Conservation (phyloP, 345 rosid genomes). For the Aurinia saxatilis region DNA sequence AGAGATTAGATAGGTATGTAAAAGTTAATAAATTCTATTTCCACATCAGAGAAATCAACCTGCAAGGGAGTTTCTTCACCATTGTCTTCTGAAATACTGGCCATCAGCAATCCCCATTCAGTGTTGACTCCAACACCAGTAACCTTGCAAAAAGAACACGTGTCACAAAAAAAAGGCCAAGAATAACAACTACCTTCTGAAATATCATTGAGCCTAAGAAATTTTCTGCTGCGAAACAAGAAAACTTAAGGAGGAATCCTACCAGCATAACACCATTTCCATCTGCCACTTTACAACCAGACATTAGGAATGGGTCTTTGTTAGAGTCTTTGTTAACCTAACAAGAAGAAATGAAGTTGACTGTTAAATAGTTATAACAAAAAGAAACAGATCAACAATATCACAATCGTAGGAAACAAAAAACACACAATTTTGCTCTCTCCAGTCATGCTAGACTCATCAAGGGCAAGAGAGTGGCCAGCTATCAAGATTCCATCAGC, state of each 20-base stretch:
- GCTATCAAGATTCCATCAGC: constrained; percentile 83
- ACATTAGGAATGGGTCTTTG: constrained; percentile 80
- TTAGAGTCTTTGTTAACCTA: constrained; percentile 82
- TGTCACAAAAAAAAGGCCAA: background rate
- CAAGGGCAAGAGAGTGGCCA: constrained; percentile 84
- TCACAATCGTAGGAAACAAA: background rate
- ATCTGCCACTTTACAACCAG: constrained; percentile 99
- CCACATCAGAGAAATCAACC: constrained; percentile 34
- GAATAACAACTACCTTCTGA: background rate
- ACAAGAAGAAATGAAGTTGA: background rate
- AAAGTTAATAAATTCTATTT: background rate
- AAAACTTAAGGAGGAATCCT: background rate
- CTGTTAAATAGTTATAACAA: background rate
- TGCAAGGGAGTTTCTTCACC: constrained; percentile 99
- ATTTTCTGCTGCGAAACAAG: background rate
- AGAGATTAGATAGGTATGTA: constrained; percentile 7
- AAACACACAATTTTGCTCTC: constrained; percentile 85
- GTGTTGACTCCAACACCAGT: constrained; percentile 92
- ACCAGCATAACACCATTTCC: constrained; percentile 96
- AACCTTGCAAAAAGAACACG: constrained; percentile 36
- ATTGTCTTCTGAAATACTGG: constrained; percentile 92
- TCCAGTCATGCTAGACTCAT: constrained; percentile 99
- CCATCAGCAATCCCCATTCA: constrained; percentile 98
- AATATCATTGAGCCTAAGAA: background rate
- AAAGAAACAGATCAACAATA: background rate